phyloP scores from a whole-genome alignment of 2,329 filamentous ascomycete genomes.

The Ophiostoma tasmaniense region DNA sequence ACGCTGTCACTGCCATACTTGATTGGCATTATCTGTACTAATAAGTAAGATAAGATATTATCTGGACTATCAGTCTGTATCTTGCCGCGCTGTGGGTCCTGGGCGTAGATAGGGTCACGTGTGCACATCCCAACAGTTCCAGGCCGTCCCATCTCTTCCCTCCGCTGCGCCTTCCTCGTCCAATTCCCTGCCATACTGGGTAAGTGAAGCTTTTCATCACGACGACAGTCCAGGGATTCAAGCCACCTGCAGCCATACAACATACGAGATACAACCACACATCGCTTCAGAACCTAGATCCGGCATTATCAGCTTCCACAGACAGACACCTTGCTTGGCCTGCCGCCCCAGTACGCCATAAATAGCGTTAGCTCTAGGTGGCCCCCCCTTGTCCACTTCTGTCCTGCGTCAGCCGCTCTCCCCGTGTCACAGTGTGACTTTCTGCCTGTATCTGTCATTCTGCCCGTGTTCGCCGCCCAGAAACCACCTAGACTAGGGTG shows the following conservation, averaged over 20 bases:
- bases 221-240: neutral
- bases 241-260: neutral
- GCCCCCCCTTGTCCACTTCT: conserved; percentile 11
- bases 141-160: neutral
- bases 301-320: conserved; percentile 1
- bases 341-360: conserved; percentile 1
- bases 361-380: neutral
- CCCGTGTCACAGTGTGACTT: conserved; percentile 2
- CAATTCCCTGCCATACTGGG: conserved; percentile 7
- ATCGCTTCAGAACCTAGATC: conserved; percentile 1
- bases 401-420: conserved; percentile 16
- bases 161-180: neutral
- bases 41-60: too few species aligned
- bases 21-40: neutral
- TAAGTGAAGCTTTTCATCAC: neutral
- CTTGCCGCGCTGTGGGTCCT: conserved; percentile 10
- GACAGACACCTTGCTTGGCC: conserved; percentile 2
- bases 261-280: neutral
- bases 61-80: neutral
- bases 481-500: conserved; percentile 12
- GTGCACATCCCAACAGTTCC: conserved; percentile 12
- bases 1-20: conserved; percentile 4
- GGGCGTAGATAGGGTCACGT: conserved; percentile 9
- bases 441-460: conserved; percentile 13
- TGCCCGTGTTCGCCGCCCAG: conserved; percentile 20